Evolutionary conservation across 1,284 basidiomycete genomes (phyloP), one percentile per base, ranked within the genome.

Genomic region (Sanghuangporus sanghuang): DNA sequence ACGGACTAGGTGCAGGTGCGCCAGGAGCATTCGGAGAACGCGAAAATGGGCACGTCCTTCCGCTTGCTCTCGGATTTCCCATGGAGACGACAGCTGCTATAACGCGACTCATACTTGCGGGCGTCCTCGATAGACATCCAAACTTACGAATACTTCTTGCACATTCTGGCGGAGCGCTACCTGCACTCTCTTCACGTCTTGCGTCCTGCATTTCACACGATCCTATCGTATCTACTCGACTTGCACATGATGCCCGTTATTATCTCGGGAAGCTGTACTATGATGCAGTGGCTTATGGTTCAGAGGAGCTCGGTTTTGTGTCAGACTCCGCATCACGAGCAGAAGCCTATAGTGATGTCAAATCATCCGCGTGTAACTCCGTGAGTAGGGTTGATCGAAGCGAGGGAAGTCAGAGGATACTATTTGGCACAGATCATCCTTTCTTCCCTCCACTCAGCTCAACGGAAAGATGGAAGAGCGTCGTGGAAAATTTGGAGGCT

Each of bases 401-500:
- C 55, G 52, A 67, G 14, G 81, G 79, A 2, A 86, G 84, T 64
- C 76, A 77, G 62, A 78, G 84, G 67, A 84, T 95, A 79, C 70
- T 94, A 55, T 94, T 92, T 70, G 92, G 93, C 7, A 95, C 93
- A 18, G 93, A 95, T 70, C 90, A 94, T 73, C 93, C 93, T 1
- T 95, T 95, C 79, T 95, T 95, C 77, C 92, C 92, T 4, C 92
- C 92, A 6, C 78, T 94, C 39, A 77, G 78, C 57, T 77, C 79
- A 46, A 81, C 80, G 48, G 86, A 86, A 67, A 90, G 85, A 70
- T 93, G 93, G 93, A 83, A 78, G 74, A 92, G 90, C 69, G 92
- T 93, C 1, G 84, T 89, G 11, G 90, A 92, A 67, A 95, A 93
- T 72, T 71, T 94, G 62, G 85, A 89, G 62, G 92, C 92, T 1